Evolutionary conservation across 2,329 filamentous ascomycete genomes (phyloP).

Genomic region (Neocucurbitaria cava): DNA sequence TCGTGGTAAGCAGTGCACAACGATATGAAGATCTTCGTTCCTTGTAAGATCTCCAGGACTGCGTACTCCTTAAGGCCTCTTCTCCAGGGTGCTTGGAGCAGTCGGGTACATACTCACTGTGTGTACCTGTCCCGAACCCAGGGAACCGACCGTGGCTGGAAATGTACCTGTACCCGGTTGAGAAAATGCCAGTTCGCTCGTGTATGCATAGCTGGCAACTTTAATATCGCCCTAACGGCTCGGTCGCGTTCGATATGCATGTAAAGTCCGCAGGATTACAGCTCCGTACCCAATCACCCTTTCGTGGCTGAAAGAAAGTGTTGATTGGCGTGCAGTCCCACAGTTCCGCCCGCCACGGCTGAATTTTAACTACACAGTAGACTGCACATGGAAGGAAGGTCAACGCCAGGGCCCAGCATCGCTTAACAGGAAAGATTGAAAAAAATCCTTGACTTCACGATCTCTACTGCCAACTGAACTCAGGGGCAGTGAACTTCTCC

Average conservation of each 20-base stretch:
- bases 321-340: background rate
- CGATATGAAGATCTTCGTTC: background rate
- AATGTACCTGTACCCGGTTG: constrained; percentile 3
- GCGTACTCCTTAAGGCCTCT: background rate
- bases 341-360: background rate
- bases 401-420: background rate
- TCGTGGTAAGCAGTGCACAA: background rate
- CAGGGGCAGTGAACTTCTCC: background rate
- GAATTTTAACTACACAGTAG: no score
- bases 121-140: constrained; percentile 2
- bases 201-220: constrained; percentile 13
- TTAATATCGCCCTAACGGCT: constrained; percentile 15
- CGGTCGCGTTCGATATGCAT: constrained; percentile 1
- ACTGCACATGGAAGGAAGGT: background rate
- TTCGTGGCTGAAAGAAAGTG: background rate
- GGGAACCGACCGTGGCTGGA: background rate
- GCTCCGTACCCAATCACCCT: constrained; percentile 3
- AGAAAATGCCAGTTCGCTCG: constrained; percentile 5
- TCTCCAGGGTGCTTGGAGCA: background rate
- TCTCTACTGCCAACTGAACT: background rate
- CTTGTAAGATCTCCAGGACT: constrained; percentile 1
- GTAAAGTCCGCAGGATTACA: constrained; percentile 4
- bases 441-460: background rate
- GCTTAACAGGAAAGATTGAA: background rate
- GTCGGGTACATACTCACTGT: constrained; percentile 5